Evolutionary conservation across 306 rosid genomes (phyloP).

Genomic region (Pyrus betulifolia): DNA sequence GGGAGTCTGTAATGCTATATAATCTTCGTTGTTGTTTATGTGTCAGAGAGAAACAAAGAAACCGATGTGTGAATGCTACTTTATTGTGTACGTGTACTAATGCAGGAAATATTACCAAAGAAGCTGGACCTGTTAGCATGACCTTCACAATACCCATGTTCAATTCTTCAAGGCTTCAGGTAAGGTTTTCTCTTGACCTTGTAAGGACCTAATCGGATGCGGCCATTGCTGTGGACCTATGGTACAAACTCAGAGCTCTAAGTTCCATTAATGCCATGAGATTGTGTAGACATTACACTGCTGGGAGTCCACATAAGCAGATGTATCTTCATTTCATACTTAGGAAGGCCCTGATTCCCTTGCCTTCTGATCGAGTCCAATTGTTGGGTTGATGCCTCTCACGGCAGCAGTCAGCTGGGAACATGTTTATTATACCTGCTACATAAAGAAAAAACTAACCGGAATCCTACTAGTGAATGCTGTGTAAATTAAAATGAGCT

Average conservation of each 20-base stretch:
- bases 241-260: background rate
- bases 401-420: background rate
- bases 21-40: background rate
- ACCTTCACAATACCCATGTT: conserved; percentile 89
- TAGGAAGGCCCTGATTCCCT: background rate
- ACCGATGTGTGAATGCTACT: background rate
- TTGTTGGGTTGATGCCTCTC: background rate
- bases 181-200: conserved; percentile 15
- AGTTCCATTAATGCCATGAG: background rate
- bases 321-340: background rate
- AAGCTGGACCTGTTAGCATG: conserved; percentile 97
- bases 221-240: background rate
- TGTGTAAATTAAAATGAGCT: background rate
- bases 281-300: background rate
- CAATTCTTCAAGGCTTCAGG: conserved; percentile 82
- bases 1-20: background rate
- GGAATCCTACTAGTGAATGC: background rate
- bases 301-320: background rate
- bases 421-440: background rate
- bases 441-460: background rate
- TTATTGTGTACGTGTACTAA: background rate
- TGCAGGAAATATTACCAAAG: conserved; percentile 83
- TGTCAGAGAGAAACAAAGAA: background rate
- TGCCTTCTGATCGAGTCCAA: too few relatives aligned
- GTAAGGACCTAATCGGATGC: background rate